These are phyloP conservation scores for Balansia obtecta DNA, from an alignment of 2,329 filamentous ascomycete genomes.

Conservation along the genomic window DNA sequence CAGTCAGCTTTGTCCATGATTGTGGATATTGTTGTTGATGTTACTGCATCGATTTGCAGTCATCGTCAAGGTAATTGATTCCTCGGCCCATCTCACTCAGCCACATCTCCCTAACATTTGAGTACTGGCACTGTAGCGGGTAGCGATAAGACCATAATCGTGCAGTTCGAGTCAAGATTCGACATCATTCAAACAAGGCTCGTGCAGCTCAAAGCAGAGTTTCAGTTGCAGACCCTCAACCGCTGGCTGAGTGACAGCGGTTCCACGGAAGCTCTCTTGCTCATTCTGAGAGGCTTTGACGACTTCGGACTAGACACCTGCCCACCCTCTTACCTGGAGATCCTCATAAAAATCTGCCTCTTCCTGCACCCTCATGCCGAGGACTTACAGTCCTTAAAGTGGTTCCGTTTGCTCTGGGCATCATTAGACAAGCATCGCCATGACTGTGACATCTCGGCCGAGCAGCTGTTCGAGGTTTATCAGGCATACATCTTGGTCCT, in stretches of 20 bases:
- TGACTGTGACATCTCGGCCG: constrained; percentile 3
- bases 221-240: constrained; percentile 3
- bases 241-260: not conserved
- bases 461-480: constrained; percentile 7
- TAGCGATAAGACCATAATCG: constrained; percentile 4
- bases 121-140: not conserved
- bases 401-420: constrained; percentile 6
- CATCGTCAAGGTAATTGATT: not conserved
- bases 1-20: constrained; percentile 6
- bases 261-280: not conserved
- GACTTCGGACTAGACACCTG: constrained; percentile 5
- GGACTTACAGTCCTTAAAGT: constrained; percentile 1
- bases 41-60: constrained; percentile 5
- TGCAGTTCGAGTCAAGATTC: constrained; percentile 6
- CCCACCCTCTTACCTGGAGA: constrained; percentile 3
- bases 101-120: too few species aligned
- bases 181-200: constrained; percentile 4
- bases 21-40: constrained; percentile 7
- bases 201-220: constrained; percentile 3
- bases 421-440: constrained; percentile 8
- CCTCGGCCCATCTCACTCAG: not conserved
- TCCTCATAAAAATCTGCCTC: constrained; percentile 7
- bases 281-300: constrained; percentile 4
- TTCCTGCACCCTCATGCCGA: constrained; percentile 4
- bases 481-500: constrained; percentile 6